Conservation (phyloP, 768 basidiomycete species). For the Ramaria sp. region DNA sequence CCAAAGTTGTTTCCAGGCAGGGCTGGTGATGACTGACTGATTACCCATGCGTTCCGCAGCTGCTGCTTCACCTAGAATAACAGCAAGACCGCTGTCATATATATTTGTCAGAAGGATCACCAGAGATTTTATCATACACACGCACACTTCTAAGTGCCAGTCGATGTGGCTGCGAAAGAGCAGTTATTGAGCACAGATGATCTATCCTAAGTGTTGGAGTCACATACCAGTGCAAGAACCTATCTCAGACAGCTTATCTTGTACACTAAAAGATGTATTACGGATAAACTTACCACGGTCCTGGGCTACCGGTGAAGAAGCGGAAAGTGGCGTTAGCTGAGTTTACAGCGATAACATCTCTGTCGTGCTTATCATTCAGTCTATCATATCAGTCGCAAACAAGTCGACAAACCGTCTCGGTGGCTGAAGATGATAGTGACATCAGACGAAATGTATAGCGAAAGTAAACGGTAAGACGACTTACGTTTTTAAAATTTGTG, state of each 20-base stretch:
- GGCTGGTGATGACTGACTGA: neutral
- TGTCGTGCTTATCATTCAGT: constrained; percentile 6
- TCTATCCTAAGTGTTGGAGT: neutral
- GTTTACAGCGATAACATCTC: constrained; percentile 22
- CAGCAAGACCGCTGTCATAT: neutral
- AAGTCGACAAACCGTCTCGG: constrained; percentile 21
- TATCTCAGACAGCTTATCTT: constrained; percentile 11
- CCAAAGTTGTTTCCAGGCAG: constrained; percentile 4
- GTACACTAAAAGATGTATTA: neutral
- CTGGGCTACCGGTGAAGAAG: constrained; percentile 18
- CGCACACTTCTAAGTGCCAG: constrained; percentile 9
- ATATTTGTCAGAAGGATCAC: neutral
- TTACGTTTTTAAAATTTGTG: constrained; percentile 27
- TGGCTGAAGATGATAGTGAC: constrained; percentile 13
- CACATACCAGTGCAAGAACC: constrained; percentile 17
- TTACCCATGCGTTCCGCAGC: neutral
- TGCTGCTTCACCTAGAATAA: constrained; percentile 1
- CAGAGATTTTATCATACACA: neutral
- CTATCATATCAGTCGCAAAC: constrained; percentile 15
- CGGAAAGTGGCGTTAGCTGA: constrained; percentile 11
- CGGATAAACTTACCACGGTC: constrained; percentile 27
- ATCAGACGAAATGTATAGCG: neutral
- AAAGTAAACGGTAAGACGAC: neutral
- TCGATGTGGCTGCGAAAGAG: constrained; percentile 8
- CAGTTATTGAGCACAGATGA: neutral